phyloP scores from a whole-genome alignment of 441 rosid genomes.

The Croton laevigatus region DNA sequence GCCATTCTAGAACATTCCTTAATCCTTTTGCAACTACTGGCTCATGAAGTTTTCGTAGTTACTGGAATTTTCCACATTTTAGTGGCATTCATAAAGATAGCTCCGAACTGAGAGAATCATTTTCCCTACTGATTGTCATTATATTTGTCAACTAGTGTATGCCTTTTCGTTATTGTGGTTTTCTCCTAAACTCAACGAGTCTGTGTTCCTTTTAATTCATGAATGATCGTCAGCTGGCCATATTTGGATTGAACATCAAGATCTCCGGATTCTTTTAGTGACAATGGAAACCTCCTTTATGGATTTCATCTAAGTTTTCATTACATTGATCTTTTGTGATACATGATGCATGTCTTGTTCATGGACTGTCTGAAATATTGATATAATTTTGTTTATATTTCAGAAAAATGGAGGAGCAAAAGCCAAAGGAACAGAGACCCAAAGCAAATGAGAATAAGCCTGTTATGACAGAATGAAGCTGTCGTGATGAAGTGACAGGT shows the following conservation, averaged over 20 bases:
- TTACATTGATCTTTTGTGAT: neutral
- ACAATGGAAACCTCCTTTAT: neutral
- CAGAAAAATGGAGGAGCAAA: constrained; percentile 92
- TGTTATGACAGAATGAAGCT: constrained; percentile 64
- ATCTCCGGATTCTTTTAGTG: neutral
- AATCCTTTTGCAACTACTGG: neutral
- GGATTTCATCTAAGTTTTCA: neutral
- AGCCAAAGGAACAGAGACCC: constrained; percentile 84
- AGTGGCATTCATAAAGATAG: neutral
- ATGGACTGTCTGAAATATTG: neutral
- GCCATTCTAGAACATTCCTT: neutral
- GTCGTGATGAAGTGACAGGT: constrained; percentile 22
- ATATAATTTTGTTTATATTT: constrained; percentile 13
- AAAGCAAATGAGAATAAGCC: constrained; percentile 97
- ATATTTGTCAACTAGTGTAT: neutral
- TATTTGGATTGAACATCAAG: neutral
- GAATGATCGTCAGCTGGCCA: neutral
- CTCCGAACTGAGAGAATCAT: neutral
- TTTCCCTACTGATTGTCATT: neutral
- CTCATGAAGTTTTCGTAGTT: neutral
- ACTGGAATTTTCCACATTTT: neutral
- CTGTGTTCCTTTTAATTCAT: neutral
- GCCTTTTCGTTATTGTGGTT: neutral
- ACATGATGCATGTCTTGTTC: neutral
- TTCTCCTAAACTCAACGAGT: neutral